Evolutionary conservation across 192 early-diverging fungal genomes (phyloP), one percentile per base, ranked within the genome.

Genomic region (Gigaspora rosea): DNA sequence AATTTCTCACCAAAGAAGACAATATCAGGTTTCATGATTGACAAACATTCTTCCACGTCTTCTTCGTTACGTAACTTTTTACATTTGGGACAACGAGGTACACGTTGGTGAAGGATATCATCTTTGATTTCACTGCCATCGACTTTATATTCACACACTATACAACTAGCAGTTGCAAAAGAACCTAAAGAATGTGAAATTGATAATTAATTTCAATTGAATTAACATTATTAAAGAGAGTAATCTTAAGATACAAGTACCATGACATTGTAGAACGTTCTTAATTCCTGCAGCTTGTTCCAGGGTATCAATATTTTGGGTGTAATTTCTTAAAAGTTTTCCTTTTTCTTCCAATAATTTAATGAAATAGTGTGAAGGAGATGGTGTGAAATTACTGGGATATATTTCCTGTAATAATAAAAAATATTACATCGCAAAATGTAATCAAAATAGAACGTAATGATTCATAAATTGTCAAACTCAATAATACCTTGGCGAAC

Each of bases 1-100:
- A 98, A 85, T 80, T 93, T 91, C 76, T 99, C 98, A 33, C 96
- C 96, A 85, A 99, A 99, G 80, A 99, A 99, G 18, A 94, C 91
- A 73, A 99, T 99, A 73, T 96, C 95, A 0, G 97, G 97, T 78
- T 99, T 98, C 89, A 98, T 94, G 20, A 94, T 88, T 1, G 88
- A 86, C 27, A 70, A 64, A 33, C 76, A 79, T 8, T 59, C 36
- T 16, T 69, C 74, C 2, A 79, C 52, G 16, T 86, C 83, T 27
- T 91, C 89, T 48, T 80, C 88, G 22, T 91, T 85, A 50, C 75
- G 18, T 16, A 75, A 47, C 36, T 75, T 69, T 50, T 81, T 69
- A 84, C 95, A 98, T 59, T 86, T 73, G 4, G 88, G 91, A 75
- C 95, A 98, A 56, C 91, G 88, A 0, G 93, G 92, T 13, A 96